Conservation (phyloP, 108 stramenopile species). For the Pseudonitzschia multiseries region DNA sequence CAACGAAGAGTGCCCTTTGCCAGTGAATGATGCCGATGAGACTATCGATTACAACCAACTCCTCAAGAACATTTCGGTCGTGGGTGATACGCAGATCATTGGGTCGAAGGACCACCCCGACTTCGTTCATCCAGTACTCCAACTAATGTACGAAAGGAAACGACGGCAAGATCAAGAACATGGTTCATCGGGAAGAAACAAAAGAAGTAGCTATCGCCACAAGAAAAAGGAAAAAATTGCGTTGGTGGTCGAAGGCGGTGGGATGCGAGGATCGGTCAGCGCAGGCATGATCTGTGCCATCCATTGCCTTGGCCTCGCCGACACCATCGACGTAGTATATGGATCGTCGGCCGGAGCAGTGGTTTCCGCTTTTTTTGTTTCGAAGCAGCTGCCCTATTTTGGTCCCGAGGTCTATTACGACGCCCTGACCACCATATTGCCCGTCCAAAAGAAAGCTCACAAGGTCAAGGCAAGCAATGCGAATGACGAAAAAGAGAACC, state of each 20-base stretch:
- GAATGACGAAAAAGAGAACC: not conserved
- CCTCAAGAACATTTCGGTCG: slow-evolving; percentile 52
- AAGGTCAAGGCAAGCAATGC: not conserved
- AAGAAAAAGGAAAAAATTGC: slow-evolving; percentile 69
- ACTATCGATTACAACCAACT: slow-evolving; percentile 60
- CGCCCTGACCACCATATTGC: slow-evolving; percentile 74
- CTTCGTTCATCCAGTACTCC: slow-evolving; percentile 69
- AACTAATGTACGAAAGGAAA: slow-evolving; percentile 66
- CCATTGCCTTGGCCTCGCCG: slow-evolving; percentile 78
- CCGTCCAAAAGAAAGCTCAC: not conserved
- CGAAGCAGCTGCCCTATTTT: slow-evolving; percentile 83
- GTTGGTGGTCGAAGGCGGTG: slow-evolving; percentile 93
- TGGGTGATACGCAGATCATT: slow-evolving; percentile 80
- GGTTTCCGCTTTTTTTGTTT: slow-evolving; percentile 87
- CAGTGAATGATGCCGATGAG: slow-evolving; percentile 45
- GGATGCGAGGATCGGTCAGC: slow-evolving; percentile 94
- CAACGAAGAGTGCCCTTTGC: slow-evolving; percentile 32
- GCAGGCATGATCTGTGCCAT: slow-evolving; percentile 94
- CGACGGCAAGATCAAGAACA: slow-evolving; percentile 19
- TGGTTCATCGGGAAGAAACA: not conserved
- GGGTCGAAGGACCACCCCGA: slow-evolving; percentile 57
- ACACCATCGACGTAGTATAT: slow-evolving; percentile 91
- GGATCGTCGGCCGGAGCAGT: slow-evolving; percentile 89
- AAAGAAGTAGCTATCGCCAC: not conserved
- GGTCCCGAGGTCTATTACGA: slow-evolving; percentile 97